Evolutionary conservation across 257 asterid genomes (phyloP).

Genomic region (Lycium barbarum): DNA sequence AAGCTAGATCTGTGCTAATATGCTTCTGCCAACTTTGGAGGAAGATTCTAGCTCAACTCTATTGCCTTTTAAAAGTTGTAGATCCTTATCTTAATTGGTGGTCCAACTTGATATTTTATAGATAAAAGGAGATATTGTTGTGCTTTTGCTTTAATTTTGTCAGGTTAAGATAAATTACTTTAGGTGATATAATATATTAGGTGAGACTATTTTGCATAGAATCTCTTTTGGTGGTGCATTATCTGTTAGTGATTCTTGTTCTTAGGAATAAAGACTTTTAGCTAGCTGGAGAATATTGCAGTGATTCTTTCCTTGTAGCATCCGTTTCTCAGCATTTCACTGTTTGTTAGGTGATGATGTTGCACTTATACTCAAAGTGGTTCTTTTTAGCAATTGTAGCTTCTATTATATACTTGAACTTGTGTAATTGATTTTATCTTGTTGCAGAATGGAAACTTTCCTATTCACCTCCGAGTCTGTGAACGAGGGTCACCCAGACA

Average conservation of each 20-base stretch:
- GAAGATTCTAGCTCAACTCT: neutral
- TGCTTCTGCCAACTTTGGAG: neutral
- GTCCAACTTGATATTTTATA: slow-evolving; percentile 8
- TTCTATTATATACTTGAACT: neutral
- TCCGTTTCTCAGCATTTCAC: neutral
- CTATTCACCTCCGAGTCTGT: slow-evolving; percentile 71
- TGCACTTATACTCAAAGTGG: neutral
- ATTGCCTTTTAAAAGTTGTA: neutral
- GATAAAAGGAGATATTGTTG: neutral
- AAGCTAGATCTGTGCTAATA: neutral
- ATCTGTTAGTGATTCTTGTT: neutral
- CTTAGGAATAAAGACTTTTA: neutral
- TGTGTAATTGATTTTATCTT: slow-evolving; percentile 16
- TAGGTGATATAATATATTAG: neutral
- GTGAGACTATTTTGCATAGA: slow-evolving; percentile 20
- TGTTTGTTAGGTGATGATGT: neutral
- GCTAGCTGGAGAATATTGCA: slow-evolving; percentile 15
- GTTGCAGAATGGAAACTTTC: slow-evolving; percentile 59
- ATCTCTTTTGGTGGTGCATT: slow-evolving; percentile 12
- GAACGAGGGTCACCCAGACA: slow-evolving; percentile 74
- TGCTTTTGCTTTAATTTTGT: slow-evolving; percentile 23
- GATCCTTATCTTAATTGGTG: neutral
- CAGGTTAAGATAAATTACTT: slow-evolving; percentile 1
- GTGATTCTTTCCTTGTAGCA: neutral
- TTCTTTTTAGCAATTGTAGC: neutral